phyloP scores from a whole-genome alignment of 345 rosid genomes.

The Rhodomyrtus tomentosa region DNA sequence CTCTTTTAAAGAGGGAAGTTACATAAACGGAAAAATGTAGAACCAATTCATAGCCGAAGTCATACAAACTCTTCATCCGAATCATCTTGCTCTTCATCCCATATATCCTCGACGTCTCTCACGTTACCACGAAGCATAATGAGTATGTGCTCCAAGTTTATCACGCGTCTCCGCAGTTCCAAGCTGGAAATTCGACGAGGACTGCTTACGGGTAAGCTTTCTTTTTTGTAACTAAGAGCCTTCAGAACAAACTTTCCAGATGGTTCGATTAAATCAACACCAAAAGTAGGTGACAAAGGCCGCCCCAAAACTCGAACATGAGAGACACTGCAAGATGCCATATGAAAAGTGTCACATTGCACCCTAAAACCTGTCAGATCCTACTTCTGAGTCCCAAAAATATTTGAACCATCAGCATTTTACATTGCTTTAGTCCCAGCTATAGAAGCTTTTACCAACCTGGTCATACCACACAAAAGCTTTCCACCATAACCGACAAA shows the following conservation, averaged over 20 bases:
- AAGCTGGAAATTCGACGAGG: neutral
- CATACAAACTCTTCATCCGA: slow-evolving; percentile 24
- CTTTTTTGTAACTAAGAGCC: slow-evolving; percentile 14
- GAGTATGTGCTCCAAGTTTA: slow-evolving; percentile 40
- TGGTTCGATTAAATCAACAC: slow-evolving; percentile 27
- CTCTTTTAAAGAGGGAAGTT: neutral
- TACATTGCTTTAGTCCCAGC: neutral
- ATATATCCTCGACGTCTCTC: slow-evolving; percentile 5
- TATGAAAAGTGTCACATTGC: neutral
- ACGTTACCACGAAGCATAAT: slow-evolving; percentile 32
- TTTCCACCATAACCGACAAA: neutral
- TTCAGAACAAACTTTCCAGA: slow-evolving; percentile 39
- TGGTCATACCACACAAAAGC: neutral
- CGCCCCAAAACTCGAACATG: slow-evolving; percentile 62
- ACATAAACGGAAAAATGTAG: neutral
- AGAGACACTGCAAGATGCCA: slow-evolving; percentile 45
- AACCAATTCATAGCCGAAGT: neutral
- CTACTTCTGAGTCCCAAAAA: neutral
- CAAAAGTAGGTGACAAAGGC: slow-evolving; percentile 41
- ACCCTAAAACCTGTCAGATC: neutral
- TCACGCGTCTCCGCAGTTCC: slow-evolving; percentile 7
- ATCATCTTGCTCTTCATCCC: slow-evolving; percentile 35
- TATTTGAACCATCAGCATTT: neutral
- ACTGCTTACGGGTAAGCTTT: neutral
- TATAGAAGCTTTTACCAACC: neutral